Evolutionary conservation across 2,329 filamentous ascomycete species (phyloP), one percentile per base, ranked within the genome.

Genomic region (Rasamsonia emersonii): DNA sequence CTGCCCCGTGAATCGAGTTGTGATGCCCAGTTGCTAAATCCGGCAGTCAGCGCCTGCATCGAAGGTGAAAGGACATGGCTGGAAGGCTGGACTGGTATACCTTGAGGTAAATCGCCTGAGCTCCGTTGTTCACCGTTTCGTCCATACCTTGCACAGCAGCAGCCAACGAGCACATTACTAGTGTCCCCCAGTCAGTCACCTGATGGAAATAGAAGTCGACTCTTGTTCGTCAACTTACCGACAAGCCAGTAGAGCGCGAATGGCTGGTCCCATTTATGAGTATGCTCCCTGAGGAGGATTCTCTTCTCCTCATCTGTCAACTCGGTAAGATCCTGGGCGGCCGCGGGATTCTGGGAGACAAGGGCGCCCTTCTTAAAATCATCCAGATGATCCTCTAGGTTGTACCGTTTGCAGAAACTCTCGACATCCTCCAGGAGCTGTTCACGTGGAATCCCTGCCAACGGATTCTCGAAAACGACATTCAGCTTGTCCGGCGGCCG

Each of bases 71-170:
- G 24, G 2, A 3, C 18, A 9, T 19, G 16, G 10, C 4, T 14
- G 7, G 16, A 20, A 14, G 10, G 2, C 1, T 8, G 14, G 15
- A 9, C 11, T 32, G 25, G 24, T 32, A 17, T 40, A 53, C 53
- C 29, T 47, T 47, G 8, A 56, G 39, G 31, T 59, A 59, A 19
- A 59, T 51, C 1, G 46, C 49, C 32, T 61, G 57, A 4, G 64
- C 62, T 18, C 65, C 65, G 33, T 70, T 69, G 38, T 67, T 65
- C 19, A 60, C 63, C 0, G 65, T 68, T 33, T 70, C 62, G 34
- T 70, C 67, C 67, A 68, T 68, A 6, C 62, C 66, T 54, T 65
- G 74, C 7, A 73, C 68, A 5, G 69, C 69, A 3, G 71, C 70
- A 2, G 67, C 69, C 16, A 73, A 57, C 2, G 70, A 68, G 45